Evolutionary conservation across 352 stramenopile genomes (phyloP), one percentile per base, ranked within the genome.

Genomic region (Globisporangium cederbergense): DNA sequence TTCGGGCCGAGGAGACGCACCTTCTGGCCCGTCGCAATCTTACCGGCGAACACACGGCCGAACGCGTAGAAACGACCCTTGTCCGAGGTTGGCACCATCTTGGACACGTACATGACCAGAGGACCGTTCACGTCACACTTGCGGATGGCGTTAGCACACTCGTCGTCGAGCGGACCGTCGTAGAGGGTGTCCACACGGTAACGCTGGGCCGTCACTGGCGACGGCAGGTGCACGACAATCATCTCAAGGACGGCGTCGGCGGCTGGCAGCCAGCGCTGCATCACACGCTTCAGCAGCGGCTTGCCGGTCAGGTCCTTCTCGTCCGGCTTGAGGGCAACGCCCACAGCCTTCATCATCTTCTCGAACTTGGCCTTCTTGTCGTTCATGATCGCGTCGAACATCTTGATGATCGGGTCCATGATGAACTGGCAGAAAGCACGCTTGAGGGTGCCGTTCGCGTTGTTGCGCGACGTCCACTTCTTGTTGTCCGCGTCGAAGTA

Each of bases 371-470:
- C 90, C 79, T 95, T 93, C 86, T 99, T 99, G 85, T 99, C 97
- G 73, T 98, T 97, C 96, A 99, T 99, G 84, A 99, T 98, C 65
- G 97, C 97, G 67, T 99, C 91, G 79, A 99, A 99, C 77, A 99
- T 97, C 77, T 98, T 98, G 77, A 97, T 98, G 80, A 99, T 99
- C 36, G 97, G 97, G 64, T 99, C 97, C 81, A 98, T 98, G 86
- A 99, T 99, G 87, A 99, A 99, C 86, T 99, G 97, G 75, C 97
- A 98, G 83, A 99, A 99, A 66, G 97, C 97, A 77, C 98, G 96
- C 83, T 99, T 98, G 56, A 99, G 88, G 25, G 82, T 91, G 66
- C 93, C 93, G 45, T 72, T 72, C 28, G 83, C 82, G 81, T 98
- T 98, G 83, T 98, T 97, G 75, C 93, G 88, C 62, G 66, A 81